Base-by-base conservation (phyloP, 2,329 filamentous ascomycete species). In the Aspergillus ochraceus region DNA sequence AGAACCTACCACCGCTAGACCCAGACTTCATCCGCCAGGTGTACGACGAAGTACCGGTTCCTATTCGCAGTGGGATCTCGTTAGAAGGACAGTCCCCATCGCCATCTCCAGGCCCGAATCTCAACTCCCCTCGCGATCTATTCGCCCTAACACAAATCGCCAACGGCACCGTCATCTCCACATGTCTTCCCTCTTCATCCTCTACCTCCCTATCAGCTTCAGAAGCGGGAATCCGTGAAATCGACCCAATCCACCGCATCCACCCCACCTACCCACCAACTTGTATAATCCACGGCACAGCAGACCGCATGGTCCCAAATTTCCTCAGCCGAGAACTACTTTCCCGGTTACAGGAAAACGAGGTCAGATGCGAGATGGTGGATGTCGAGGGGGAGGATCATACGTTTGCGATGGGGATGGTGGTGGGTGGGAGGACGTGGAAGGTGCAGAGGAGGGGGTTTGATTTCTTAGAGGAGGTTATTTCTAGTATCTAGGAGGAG, bases 131-230 rank as follows among this genome's bases (percentile, higher is more conserved):
- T 0, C 70, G 78, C 19, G 71, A 75, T 29, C 76, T 76, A 0
- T 80, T 76, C 54, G 77, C 77, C 0, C 68, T 79, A 26, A 77
- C 75, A 6, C 77, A 79, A 58, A 79, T 80, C 26, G 75, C 75
- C 8, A 67, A 68, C 4, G 79, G 79, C 2, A 76, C 61, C 1
- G 76, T 80, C 0, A 58, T 80, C 19, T 62, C 72, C 11, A 67
- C 64, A 11, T 61, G 73, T 64, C 57, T 73, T 69, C 61, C 76
- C 54, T 29, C 26, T 9, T 29, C 26, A 2, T 29, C 26, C 26
- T 29, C 26, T 29, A 8, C 26, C 26, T 29, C 26, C 26, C 26
- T 8, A 49, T 69, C 63, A 56, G 66, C 8, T 9, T 29, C 26
- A 29, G 26, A 29, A 9, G 26, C 1, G 32, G 70, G 76, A 2